phyloP scores from a whole-genome alignment of 2,329 filamentous ascomycete species.

The Rhexocercosporidium sp. region DNA sequence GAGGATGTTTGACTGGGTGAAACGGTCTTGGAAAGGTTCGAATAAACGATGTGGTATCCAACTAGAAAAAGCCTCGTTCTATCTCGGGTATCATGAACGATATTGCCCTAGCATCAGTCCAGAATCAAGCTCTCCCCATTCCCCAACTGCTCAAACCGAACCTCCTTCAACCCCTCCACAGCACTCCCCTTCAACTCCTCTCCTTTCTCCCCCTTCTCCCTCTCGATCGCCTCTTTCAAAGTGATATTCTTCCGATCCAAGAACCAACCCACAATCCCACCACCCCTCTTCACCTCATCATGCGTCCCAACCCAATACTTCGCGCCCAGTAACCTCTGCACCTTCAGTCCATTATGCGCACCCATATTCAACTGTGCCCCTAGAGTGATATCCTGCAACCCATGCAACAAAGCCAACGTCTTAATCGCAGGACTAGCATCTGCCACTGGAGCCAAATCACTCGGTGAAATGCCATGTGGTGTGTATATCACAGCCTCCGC shows the following conservation, averaged over 20 bases:
- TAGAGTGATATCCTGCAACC: constrained; percentile 64
- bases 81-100: not conserved
- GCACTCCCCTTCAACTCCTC: constrained; percentile 17
- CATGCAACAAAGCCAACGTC: constrained; percentile 66
- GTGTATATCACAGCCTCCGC: constrained; percentile 67
- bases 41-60: too few species aligned
- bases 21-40: too few species aligned
- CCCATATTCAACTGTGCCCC: constrained; percentile 67
- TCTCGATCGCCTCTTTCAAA: constrained; percentile 49
- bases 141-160: constrained; percentile 32
- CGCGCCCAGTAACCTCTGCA: constrained; percentile 56
- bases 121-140: constrained; percentile 36
- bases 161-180: constrained; percentile 23
- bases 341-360: constrained; percentile 63
- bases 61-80: not conserved
- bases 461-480: constrained; percentile 62
- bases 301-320: constrained; percentile 71
- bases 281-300: constrained; percentile 65
- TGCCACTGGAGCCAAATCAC: constrained; percentile 51
- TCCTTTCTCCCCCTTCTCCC: constrained; percentile 42
- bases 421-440: constrained; percentile 52
- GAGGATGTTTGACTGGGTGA: constrained; percentile 14
- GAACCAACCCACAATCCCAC: constrained; percentile 60
- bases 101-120: constrained; percentile 15
- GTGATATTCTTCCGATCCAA: constrained; percentile 51